Percentiles rank a stretch among this genome's conserved stretches.
Evolutionary conservation across 768 basidiomycete genomes (phyloP).

Genomic region (Tulasnella calospora): DNA sequence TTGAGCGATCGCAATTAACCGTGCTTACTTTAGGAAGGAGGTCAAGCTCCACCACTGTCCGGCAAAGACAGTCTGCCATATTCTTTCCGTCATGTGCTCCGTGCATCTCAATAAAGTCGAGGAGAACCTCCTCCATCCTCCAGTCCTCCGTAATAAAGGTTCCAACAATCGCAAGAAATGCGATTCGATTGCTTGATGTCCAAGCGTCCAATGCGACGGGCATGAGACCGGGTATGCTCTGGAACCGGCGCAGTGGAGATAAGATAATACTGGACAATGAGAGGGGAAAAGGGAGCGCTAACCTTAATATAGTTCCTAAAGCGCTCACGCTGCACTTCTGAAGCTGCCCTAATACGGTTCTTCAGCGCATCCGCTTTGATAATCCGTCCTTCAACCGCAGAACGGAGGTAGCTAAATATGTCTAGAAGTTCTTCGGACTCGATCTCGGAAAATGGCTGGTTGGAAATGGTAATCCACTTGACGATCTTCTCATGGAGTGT

Average conservation of each 20-base stretch:
- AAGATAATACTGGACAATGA: conserved; percentile 19
- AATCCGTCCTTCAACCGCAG: conserved; percentile 16
- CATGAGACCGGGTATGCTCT: neutral
- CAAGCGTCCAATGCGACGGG: conserved; percentile 9
- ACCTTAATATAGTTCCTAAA: too few species aligned
- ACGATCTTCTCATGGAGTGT: conserved; percentile 27
- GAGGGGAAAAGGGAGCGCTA: neutral
- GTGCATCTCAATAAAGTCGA: conserved; percentile 5
- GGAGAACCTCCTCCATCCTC: conserved; percentile 8
- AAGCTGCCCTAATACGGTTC: conserved; percentile 30
- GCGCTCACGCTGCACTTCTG: conserved; percentile 14
- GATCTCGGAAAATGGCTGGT: conserved; percentile 31
- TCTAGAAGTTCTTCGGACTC: conserved; percentile 21
- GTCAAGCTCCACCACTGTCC: neutral
- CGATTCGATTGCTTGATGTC: conserved; percentile 16
- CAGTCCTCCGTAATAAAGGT: conserved; percentile 7
- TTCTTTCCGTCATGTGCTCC: conserved; percentile 16
- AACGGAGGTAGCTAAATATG: conserved; percentile 29
- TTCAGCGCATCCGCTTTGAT: conserved; percentile 25
- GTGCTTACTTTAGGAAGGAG: too few species aligned
- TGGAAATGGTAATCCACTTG: conserved; percentile 26
- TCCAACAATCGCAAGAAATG: neutral
- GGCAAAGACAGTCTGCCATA: conserved; percentile 1
- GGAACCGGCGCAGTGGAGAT: conserved; percentile 30
- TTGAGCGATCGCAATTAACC: too few species aligned